Percentiles rank a stretch among this genome's conserved stretches.
phyloP scores from a whole-genome alignment of 1,139 yeast genomes.

The Yamadazyma conglobata region DNA sequence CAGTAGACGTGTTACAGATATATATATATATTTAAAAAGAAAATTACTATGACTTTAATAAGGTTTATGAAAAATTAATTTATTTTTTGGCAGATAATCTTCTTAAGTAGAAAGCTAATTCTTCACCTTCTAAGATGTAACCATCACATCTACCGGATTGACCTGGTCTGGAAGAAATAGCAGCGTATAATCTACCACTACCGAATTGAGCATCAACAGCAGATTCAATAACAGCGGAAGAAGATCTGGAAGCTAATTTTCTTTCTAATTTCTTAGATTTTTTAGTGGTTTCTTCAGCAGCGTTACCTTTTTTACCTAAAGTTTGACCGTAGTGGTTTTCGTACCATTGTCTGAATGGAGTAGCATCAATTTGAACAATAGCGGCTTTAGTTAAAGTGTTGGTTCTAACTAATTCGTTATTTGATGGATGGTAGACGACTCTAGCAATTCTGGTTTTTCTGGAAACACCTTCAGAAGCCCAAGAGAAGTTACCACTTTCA shows the following conservation, averaged over 20 bases:
- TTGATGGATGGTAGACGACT: constrained; percentile 99
- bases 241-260: constrained; percentile 90
- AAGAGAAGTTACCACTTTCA: constrained; percentile 99
- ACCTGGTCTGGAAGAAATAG: constrained; percentile 99
- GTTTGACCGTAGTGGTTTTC: constrained; percentile 96
- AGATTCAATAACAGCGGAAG: constrained; percentile 77
- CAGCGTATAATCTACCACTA: constrained; percentile 98
- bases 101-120: constrained; percentile 99
- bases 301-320: constrained; percentile 73
- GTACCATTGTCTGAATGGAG: constrained; percentile 99
- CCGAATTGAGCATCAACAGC: constrained; percentile 95
- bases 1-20: constrained; percentile 12
- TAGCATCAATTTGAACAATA: constrained; percentile 98
- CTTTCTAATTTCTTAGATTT: constrained; percentile 83
- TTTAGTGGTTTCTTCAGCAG: constrained; percentile 48
- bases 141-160: constrained; percentile 99
- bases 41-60: constrained; percentile 1
- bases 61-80: constrained; percentile 20
- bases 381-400: constrained; percentile 99
- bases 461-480: constrained; percentile 98
- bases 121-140: constrained; percentile 99
- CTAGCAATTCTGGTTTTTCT: constrained; percentile 98
- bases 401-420: constrained; percentile 99
- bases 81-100: constrained; percentile 99
- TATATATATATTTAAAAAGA: constrained; percentile 10